phyloP scores from a whole-genome alignment of 768 basidiomycete genomes.

The Sporobolomyces roseus region DNA sequence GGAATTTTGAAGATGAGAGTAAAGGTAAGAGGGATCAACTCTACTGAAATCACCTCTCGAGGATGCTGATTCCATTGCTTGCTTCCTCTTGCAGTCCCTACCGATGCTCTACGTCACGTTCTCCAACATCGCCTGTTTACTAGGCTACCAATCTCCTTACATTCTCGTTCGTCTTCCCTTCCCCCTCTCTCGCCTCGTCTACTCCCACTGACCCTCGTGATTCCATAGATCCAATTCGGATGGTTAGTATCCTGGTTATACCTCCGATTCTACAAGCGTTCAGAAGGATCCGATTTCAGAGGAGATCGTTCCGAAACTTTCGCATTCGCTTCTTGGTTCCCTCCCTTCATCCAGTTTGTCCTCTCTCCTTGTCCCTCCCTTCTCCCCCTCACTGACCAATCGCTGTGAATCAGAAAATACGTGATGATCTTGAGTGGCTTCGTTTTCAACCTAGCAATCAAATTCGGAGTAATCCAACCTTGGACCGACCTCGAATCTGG shows the following conservation, averaged over 20 bases:
- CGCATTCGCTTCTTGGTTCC: constrained; percentile 92
- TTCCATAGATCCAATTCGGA: constrained; percentile 77
- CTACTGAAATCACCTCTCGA: too few relatives aligned
- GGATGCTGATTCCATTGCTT: too few relatives aligned
- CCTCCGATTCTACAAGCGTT: constrained; percentile 93
- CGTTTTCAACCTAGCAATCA: constrained; percentile 60
- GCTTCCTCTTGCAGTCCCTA: constrained; percentile 61
- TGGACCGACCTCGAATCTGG: constrained; percentile 64
- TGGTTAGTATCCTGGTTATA: constrained; percentile 96
- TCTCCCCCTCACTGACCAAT: not conserved
- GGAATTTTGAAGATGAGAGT: constrained; percentile 71
- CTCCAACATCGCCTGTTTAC: constrained; percentile 74
- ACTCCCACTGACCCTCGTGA: too few relatives aligned
- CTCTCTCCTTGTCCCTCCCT: not conserved
- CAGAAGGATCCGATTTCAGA: constrained; percentile 63
- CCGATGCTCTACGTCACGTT: constrained; percentile 93
- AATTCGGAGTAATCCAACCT: constrained; percentile 70
- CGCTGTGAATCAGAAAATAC: constrained; percentile 58
- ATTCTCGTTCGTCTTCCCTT: constrained; percentile 55
- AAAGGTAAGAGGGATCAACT: constrained; percentile 63
- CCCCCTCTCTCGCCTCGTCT: not conserved
- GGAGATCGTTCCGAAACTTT: constrained; percentile 97
- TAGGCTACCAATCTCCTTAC: constrained; percentile 84
- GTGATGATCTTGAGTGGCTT: constrained; percentile 64
- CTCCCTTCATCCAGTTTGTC: constrained; percentile 79